These are phyloP conservation scores for Calonectria honghensis DNA, from an alignment of 2,329 filamentous ascomycete species.

Conservation along the genomic window DNA sequence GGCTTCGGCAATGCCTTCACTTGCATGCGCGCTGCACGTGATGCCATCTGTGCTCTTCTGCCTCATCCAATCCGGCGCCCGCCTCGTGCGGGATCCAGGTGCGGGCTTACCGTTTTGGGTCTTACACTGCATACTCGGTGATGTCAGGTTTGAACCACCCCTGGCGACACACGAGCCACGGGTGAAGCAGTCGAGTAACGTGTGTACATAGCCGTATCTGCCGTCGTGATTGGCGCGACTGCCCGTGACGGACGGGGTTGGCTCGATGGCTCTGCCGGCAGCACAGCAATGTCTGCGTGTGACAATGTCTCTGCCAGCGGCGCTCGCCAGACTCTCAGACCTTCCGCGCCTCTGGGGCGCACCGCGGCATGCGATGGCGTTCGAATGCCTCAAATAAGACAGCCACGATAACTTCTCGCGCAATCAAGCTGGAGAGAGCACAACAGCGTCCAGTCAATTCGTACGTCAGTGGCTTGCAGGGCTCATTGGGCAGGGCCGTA, in stretches of 20 bases:
- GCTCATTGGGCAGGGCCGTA: conserved; percentile 25
- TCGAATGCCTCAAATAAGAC: not conserved
- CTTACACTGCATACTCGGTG: conserved; percentile 31
- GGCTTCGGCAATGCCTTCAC: conserved; percentile 27
- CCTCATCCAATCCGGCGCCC: not conserved
- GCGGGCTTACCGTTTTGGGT: conserved; percentile 39
- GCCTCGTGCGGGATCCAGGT: conserved; percentile 8
- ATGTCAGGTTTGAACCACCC: conserved; percentile 37
- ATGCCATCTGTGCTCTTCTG: conserved; percentile 1
- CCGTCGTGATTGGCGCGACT: conserved; percentile 39
- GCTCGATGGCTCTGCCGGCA: conserved; percentile 9
- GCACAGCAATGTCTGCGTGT: conserved; percentile 13
- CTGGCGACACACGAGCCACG: conserved; percentile 27
- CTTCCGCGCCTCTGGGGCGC: not conserved
- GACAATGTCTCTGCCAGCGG: conserved; percentile 18
- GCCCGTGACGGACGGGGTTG: conserved; percentile 2
- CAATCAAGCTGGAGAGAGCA: not conserved
- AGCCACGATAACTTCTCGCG: not conserved
- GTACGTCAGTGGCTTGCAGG: conserved; percentile 41
- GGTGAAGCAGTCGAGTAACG: conserved; percentile 26
- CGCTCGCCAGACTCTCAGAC: conserved; percentile 5
- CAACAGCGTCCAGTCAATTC: not conserved
- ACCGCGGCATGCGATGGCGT: not conserved
- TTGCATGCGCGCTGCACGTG: conserved; percentile 28
- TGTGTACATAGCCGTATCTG: not conserved